Percentiles rank a stretch among this genome's conserved stretches.
phyloP scores from a whole-genome alignment of 306 rosid genomes.

The Acacia melanoxylon region DNA sequence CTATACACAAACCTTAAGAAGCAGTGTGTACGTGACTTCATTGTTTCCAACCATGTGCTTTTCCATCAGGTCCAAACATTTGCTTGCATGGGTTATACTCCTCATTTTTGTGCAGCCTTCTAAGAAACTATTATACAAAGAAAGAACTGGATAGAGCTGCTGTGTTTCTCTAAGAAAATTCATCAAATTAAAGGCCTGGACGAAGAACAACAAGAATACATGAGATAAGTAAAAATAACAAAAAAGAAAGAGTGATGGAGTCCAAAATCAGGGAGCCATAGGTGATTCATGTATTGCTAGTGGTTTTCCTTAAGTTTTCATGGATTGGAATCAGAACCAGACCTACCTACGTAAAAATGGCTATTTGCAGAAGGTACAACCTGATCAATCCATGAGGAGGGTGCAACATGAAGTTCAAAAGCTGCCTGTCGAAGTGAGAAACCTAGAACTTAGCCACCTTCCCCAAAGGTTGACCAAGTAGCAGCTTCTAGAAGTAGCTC shows the following conservation, averaged over 20 bases:
- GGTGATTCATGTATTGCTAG: background rate
- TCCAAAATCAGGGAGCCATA: background rate
- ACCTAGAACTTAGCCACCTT: background rate
- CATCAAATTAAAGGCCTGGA: conserved; percentile 71
- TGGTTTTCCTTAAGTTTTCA: background rate
- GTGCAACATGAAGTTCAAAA: background rate
- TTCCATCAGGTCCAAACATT: conserved; percentile 86
- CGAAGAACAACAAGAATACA: conserved; percentile 29
- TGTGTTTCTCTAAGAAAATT: conserved; percentile 58
- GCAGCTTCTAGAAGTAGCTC: background rate
- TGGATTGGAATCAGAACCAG: background rate
- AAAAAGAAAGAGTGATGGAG: background rate
- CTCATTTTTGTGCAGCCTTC: conserved; percentile 49
- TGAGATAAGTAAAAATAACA: conserved; percentile 23
- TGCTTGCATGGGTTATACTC: conserved; percentile 51
- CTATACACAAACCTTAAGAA: conserved; percentile 66
- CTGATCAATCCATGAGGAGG: background rate
- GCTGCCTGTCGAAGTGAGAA: background rate
- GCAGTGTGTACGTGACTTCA: conserved; percentile 68
- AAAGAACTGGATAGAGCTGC: conserved; percentile 40
- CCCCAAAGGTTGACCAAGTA: background rate
- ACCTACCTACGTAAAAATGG: background rate
- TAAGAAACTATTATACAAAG: conserved; percentile 60
- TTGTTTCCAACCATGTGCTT: conserved; percentile 64
- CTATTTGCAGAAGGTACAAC: background rate